phyloP scores from a whole-genome alignment of 2,329 filamentous ascomycete species.

The Cladosporium sp. region DNA sequence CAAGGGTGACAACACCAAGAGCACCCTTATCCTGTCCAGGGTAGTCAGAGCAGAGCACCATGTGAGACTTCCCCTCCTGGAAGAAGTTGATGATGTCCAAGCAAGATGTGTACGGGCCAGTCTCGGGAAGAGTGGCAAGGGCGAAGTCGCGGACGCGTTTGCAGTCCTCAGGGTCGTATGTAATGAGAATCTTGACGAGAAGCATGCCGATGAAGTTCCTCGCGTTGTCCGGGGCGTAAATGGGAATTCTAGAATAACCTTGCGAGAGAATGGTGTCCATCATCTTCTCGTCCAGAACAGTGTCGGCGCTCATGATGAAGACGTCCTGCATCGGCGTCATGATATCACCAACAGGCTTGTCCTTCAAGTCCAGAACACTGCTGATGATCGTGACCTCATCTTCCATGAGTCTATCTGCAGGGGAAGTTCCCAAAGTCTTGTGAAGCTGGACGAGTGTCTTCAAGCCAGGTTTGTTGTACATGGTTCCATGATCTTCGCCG shows the following conservation, averaged over 20 bases:
- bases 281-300: constrained; percentile 85
- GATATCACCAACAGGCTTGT: constrained; percentile 89
- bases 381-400: constrained; percentile 99
- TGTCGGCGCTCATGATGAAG: constrained; percentile 94
- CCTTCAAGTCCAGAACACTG: constrained; percentile 92
- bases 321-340: constrained; percentile 99
- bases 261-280: constrained; percentile 93
- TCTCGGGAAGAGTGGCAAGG: constrained; percentile 91
- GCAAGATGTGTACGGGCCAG: constrained; percentile 90
- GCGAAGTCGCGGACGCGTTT: constrained; percentile 87
- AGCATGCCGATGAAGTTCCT: constrained; percentile 97
- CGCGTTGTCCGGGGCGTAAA: constrained; percentile 79
- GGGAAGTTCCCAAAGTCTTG: constrained; percentile 81
- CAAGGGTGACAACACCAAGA: constrained; percentile 88
- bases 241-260: constrained; percentile 94
- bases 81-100: constrained; percentile 99
- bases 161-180: constrained; percentile 93
- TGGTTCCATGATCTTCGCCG: constrained; percentile 90
- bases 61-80: constrained; percentile 98
- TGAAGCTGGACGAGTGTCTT: constrained; percentile 96
- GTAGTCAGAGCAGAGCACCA: constrained; percentile 90
- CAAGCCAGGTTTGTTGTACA: constrained; percentile 96
- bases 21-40: constrained; percentile 91
- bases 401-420: constrained; percentile 83
- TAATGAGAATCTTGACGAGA: constrained; percentile 96